Conservation (phyloP, 169 alveolate species). For the Cryptosporidium andersoni region DNA sequence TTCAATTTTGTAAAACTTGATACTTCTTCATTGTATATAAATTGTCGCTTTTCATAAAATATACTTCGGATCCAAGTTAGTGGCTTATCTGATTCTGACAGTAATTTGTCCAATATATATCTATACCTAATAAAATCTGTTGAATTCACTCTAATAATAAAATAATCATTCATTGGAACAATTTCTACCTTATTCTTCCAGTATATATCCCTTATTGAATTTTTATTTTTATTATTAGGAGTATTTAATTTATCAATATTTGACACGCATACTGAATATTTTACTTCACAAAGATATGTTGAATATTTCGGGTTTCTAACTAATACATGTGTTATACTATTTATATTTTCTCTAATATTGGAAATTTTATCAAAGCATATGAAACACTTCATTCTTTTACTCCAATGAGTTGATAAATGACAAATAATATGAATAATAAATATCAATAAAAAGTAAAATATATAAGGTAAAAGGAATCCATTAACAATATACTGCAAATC, state of each 20-base stretch:
- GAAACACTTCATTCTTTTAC: constrained; percentile 14
- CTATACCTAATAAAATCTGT: constrained; percentile 5
- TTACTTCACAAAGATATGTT: constrained; percentile 19
- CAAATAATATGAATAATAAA: background rate
- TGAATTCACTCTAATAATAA: constrained; percentile 26
- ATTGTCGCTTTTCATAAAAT: constrained; percentile 9
- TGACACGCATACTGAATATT: constrained; percentile 36
- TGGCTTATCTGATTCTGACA: background rate
- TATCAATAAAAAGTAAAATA: background rate
- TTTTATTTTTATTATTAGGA: background rate
- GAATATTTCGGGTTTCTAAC: constrained; percentile 19
- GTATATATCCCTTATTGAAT: no score
- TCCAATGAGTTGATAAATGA: constrained; percentile 59
- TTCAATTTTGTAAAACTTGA: constrained; percentile 11
- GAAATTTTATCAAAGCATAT: constrained; percentile 8
- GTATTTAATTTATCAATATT: constrained; percentile 1
- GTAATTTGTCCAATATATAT: constrained; percentile 2
- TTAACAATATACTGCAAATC: constrained; percentile 38
- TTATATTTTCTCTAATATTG: background rate
- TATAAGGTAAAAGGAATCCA: constrained; percentile 3
- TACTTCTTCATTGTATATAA: constrained; percentile 5
- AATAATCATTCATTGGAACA: background rate
- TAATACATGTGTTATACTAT: constrained; percentile 10
- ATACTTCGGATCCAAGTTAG: constrained; percentile 7
- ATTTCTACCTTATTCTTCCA: background rate